Percentiles rank a stretch among this genome's conserved stretches.
Conservation (phyloP, 2,329 filamentous ascomycete genomes). For the Diaporthe sp. region DNA sequence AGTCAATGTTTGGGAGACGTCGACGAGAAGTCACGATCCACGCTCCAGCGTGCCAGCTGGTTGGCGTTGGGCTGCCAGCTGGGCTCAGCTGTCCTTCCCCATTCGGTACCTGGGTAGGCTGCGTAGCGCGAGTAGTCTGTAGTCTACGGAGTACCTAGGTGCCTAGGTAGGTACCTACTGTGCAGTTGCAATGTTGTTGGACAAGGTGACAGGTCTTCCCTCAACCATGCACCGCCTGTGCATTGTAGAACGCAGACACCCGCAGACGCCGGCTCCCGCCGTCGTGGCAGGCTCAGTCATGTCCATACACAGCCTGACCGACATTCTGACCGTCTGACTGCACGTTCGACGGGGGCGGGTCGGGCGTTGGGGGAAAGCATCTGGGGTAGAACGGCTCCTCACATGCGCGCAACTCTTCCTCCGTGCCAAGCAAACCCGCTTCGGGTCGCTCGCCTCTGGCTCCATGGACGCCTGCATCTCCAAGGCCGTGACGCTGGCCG, state of each 20-base stretch:
- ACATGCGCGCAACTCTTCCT: constrained; percentile 23
- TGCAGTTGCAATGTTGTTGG: too few relatives aligned
- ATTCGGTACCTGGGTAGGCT: neutral
- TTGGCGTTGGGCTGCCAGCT: neutral
- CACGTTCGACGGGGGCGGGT: neutral
- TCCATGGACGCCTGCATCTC: constrained; percentile 24
- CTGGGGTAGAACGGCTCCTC: constrained; percentile 7
- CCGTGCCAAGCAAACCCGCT: constrained; percentile 28
- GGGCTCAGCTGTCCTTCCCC: neutral
- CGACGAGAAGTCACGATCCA: neutral
- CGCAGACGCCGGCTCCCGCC: constrained; percentile 6
- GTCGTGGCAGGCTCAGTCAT: neutral
- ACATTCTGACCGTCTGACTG: neutral
- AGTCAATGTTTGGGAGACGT: neutral
- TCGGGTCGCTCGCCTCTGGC: constrained; percentile 28
- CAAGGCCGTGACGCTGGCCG: neutral
- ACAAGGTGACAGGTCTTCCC: too few relatives aligned
- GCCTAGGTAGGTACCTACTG: neutral
- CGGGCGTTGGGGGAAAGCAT: neutral
- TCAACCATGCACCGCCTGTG: neutral
- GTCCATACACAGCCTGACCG: neutral
- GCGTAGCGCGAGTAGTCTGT: too few relatives aligned
- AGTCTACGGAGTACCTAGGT: too few relatives aligned
- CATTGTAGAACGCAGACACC: constrained; percentile 7
- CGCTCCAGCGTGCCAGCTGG: neutral